Base-by-base conservation (phyloP, 352 stramenopile genomes). In the Plasmopara viticola region DNA sequence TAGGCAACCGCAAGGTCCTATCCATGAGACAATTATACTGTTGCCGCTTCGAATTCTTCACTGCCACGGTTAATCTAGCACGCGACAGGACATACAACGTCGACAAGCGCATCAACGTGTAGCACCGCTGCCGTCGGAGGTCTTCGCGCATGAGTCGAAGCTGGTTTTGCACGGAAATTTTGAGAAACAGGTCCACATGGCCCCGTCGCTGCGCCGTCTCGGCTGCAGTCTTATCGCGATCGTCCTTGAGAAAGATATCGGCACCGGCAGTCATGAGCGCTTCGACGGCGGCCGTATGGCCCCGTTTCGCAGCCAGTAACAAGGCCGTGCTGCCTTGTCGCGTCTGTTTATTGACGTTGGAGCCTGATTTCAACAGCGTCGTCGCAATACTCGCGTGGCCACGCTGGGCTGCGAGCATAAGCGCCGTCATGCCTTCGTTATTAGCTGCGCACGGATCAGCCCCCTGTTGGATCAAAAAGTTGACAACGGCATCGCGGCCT, bases 321-420 rank as follows among this genome's bases (percentile, higher is more conserved):
- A 94, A 66, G n/a, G 84, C 84, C 1, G 84, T 94, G 56, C 81
- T 92, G 29, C 84, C 84, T 63, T 94, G 84, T 5, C 84, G 68
- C 10, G 84, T 94, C 51, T 94, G 84, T 43, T 87, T 92, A 64
- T 94, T 87, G 29, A 94, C 84, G n/a, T 92, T 72, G 1, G 84
- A 91, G 2, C 84, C 84, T 2, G 84, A 78, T 9, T 80, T 74
- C 60, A 94, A 88, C 13, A 94, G 58, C 30, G 79, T 87, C 6
- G 81, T 89, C 13, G 82, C 82, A 25, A 94, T 94, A 17, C 64
- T 69, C 1, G 84, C 84, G 50, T 94, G 84, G 1, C 84, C 84
- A 12, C 84, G 76, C 60, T 94, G 84, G 1, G 84, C 79, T 25
- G 84, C 84, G 9, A 94, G 57, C 84, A 94, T 94, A 9, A 94